phyloP scores from a whole-genome alignment of 2,329 filamentous ascomycete genomes.

The Trichoderma atroviride region DNA sequence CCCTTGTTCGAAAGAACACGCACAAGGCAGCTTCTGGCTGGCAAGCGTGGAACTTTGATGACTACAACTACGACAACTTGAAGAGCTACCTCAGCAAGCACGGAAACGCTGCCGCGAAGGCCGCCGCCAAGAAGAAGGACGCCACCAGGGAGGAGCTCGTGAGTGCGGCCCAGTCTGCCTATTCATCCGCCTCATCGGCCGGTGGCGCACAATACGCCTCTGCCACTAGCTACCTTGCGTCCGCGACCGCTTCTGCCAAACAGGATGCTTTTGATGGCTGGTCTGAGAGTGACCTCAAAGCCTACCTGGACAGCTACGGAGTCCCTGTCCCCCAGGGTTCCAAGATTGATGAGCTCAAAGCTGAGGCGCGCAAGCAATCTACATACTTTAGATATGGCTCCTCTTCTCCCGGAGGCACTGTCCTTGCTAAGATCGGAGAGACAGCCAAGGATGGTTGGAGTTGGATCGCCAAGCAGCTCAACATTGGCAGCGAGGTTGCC shows the following conservation, averaged over 20 bases:
- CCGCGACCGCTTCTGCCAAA: constrained; percentile 68
- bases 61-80: constrained; percentile 71
- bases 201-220: constrained; percentile 65
- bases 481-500: constrained; percentile 51
- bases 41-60: constrained; percentile 79
- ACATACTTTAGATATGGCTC: constrained; percentile 80
- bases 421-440: constrained; percentile 65
- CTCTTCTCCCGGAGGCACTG: constrained; percentile 63
- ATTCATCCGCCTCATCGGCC: constrained; percentile 60
- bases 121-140: constrained; percentile 63
- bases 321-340: constrained; percentile 68
- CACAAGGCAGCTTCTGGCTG: constrained; percentile 70
- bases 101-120: constrained; percentile 58
- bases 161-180: constrained; percentile 63
- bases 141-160: constrained; percentile 74
- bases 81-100: constrained; percentile 58
- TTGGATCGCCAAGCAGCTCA: constrained; percentile 56
- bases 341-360: constrained; percentile 68
- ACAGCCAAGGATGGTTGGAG: constrained; percentile 51
- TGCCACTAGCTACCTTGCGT: constrained; percentile 69
- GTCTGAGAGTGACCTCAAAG: constrained; percentile 73
- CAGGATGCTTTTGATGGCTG: constrained; percentile 70
- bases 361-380: constrained; percentile 70
- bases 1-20: constrained; percentile 71
- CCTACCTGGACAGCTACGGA: constrained; percentile 79